These are phyloP conservation scores for Eucalyptus regnans DNA, from an alignment of 345 rosid species.

Conservation along the genomic window DNA sequence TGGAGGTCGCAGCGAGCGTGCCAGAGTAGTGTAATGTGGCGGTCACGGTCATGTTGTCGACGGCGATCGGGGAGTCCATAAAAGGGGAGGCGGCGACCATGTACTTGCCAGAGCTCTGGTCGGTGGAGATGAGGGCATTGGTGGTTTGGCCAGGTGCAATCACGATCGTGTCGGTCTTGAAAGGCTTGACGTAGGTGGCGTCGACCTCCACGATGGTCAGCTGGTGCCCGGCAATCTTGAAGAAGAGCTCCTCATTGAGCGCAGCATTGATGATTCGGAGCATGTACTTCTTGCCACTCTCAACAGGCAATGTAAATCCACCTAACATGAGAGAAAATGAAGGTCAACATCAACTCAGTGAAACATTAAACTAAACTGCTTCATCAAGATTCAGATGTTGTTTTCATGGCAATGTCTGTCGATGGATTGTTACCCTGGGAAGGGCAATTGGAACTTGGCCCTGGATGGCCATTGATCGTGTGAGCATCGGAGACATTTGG, in stretches of 20 bases:
- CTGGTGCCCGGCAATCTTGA: neutral
- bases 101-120: neutral
- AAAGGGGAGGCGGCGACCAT: neutral
- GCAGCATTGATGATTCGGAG: neutral
- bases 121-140: neutral
- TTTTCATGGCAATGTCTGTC: neutral
- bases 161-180: neutral
- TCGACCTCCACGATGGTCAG: neutral
- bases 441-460: neutral
- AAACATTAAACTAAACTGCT: too few species aligned
- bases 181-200: neutral
- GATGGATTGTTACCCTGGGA: neutral
- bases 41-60: constrained; percentile 72
- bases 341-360: neutral
- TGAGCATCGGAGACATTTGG: neutral
- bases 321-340: neutral
- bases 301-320: neutral
- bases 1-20: constrained; percentile 39
- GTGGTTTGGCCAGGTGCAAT: neutral
- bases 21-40: constrained; percentile 81
- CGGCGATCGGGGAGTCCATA: constrained; percentile 78
- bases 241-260: neutral
- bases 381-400: neutral
- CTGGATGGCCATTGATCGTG: neutral
- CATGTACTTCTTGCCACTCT: neutral